These are phyloP conservation scores for Rhizopus stolonifer DNA, from an alignment of 371 early-diverging fungal genomes.

Conservation along the genomic window DNA sequence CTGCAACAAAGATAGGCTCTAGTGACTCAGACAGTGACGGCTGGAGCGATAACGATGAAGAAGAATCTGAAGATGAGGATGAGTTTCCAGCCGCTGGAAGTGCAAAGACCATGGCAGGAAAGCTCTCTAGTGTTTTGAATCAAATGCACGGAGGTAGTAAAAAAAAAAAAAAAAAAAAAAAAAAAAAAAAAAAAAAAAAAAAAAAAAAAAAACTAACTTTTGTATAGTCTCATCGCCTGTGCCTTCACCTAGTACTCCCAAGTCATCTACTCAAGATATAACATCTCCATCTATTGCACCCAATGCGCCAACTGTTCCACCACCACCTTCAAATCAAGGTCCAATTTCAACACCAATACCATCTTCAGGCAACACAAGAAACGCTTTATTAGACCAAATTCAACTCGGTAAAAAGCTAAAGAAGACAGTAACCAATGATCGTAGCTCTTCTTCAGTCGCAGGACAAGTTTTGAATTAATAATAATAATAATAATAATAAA, in stretches of 20 bases:
- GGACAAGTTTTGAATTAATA: constrained; percentile 29
- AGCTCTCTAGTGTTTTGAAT: constrained; percentile 41
- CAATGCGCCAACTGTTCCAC: not conserved
- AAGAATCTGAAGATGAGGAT: constrained; percentile 42
- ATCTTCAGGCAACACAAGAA: constrained; percentile 26
- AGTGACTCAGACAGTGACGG: constrained; percentile 37
- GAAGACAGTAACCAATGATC: constrained; percentile 44
- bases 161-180: too few species aligned
- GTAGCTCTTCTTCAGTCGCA: constrained; percentile 36
- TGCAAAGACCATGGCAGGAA: constrained; percentile 48
- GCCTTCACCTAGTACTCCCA: constrained; percentile 16
- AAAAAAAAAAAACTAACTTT: not conserved
- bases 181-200: too few species aligned
- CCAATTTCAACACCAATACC: constrained; percentile 18
- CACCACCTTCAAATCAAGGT: constrained; percentile 11
- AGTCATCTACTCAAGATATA: constrained; percentile 15
- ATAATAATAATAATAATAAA: too few species aligned
- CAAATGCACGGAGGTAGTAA: constrained; percentile 24
- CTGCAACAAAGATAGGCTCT: constrained; percentile 35
- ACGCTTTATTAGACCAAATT: constrained; percentile 46
- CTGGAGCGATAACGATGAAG: constrained; percentile 38
- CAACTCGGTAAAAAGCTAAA: constrained; percentile 34
- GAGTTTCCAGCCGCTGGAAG: constrained; percentile 55
- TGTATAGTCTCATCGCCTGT: not conserved
- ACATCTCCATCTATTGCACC: not conserved